Evolutionary conservation across 169 alveolate genomes (phyloP).

Genomic region (Eimeria acervulina): DNA sequence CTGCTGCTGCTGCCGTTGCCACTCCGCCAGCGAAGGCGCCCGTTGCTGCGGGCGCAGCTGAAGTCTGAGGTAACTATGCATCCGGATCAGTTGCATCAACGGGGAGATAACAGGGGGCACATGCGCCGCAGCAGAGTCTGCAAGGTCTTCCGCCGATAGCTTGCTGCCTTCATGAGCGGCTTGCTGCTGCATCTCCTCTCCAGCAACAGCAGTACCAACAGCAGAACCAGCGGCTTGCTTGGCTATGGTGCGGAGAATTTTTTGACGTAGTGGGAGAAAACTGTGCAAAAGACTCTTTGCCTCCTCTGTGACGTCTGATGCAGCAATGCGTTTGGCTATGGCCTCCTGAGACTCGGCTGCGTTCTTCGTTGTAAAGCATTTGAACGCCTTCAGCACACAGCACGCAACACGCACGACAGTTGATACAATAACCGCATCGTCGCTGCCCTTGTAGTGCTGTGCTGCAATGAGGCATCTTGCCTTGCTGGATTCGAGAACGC

Average conservation of each 20-base stretch:
- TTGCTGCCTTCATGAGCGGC: background rate
- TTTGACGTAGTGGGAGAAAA: constrained; percentile 24
- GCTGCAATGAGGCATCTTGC: no score
- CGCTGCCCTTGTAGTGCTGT: background rate
- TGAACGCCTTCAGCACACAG: constrained; percentile 18
- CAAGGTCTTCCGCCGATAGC: background rate
- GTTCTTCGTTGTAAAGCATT: background rate
- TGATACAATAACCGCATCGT: background rate
- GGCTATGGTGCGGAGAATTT: background rate
- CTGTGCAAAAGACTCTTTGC: background rate
- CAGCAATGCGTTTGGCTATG: background rate
- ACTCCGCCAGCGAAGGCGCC: constrained; percentile 57
- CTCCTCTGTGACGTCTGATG: constrained; percentile 8
- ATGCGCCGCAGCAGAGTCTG: background rate
- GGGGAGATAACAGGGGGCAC: constrained; percentile 6
- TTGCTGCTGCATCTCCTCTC: background rate
- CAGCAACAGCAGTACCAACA: background rate
- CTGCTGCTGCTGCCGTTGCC: constrained; percentile 66
- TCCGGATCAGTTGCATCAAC: constrained; percentile 38
- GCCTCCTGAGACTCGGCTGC: constrained; percentile 1
- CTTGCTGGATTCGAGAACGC: background rate
- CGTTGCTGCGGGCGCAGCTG: constrained; percentile 68
- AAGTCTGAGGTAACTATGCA: constrained; percentile 29
- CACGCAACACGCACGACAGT: background rate
- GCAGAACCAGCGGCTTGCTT: background rate